Percentiles rank a stretch among this genome's conserved stretches.
Conservation (phyloP, 75 land plant genomes). For the Selaginella moellendorffii region DNA sequence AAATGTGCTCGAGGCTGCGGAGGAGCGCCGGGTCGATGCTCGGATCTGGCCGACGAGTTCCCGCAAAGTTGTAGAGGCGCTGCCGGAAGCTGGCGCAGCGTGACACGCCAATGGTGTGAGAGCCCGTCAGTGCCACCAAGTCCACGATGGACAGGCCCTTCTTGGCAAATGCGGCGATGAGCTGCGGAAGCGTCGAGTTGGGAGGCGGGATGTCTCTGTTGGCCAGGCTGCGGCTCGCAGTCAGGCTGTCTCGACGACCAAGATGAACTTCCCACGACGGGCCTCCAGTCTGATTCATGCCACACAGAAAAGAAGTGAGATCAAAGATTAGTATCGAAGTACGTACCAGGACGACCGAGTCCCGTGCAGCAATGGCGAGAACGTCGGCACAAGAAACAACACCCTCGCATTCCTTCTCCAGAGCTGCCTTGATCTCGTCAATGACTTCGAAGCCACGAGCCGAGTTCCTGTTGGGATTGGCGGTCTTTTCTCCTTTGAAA, state of each 20-base stretch:
- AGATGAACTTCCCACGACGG: slow-evolving; percentile 50
- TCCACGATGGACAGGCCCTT: slow-evolving; percentile 51
- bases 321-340: background rate
- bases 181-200: slow-evolving; percentile 32
- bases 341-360: slow-evolving; percentile 19
- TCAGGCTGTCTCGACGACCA: slow-evolving; percentile 49
- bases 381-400: slow-evolving; percentile 24
- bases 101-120: background rate
- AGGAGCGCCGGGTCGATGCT: slow-evolving; percentile 2
- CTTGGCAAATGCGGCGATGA: slow-evolving; percentile 43
- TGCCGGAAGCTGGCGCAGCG: background rate
- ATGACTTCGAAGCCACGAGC: slow-evolving; percentile 18
- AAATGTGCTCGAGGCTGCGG: background rate
- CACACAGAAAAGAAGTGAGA: background rate
- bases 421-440: slow-evolving; percentile 16
- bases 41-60: background rate
- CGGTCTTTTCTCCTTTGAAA: slow-evolving; percentile 17
- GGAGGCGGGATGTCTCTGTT: slow-evolving; percentile 42
- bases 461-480: slow-evolving; percentile 17
- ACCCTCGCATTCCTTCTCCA: slow-evolving; percentile 12
- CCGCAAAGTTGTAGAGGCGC: background rate
- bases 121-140: slow-evolving; percentile 60
- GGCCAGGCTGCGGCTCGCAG: slow-evolving; percentile 36
- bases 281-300: slow-evolving; percentile 43
- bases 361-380: slow-evolving; percentile 20